Evolutionary conservation across 352 stramenopile species (phyloP), one percentile per base, ranked within the genome.

Genomic region (Phytophthora sansomeana): DNA sequence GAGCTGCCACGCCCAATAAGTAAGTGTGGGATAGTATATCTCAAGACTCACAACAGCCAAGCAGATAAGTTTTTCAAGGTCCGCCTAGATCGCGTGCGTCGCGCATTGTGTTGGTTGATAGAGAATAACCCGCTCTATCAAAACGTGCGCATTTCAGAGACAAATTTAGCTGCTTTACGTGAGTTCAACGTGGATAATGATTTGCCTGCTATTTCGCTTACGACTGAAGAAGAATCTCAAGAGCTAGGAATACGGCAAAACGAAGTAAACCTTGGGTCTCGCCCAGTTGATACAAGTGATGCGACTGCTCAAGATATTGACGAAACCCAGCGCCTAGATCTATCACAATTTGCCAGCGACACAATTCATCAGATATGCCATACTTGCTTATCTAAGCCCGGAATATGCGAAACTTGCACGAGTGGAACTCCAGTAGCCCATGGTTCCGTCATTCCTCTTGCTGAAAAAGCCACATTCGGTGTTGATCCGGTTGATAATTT

Each of bases 101-200:
- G 47, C 10, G 47, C 30, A 10, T 30, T 54, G 16, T 42, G 11
- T 6, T 54, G 47, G 47, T 29, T 54, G 14, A 54, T 54, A 29
- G 30, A 39, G n/a, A 21, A 54, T 30, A 54, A 54, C 16, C 47
- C 47, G 13, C 47, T 42, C 2, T 54, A 54, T 21, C 5, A 10
- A 10, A 26, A 42, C 8, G 30, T 54, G 5, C 7, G 29, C 6
- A 54, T 42, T 29, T 54, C 47, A 6, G 47, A 54, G 14, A n/a
- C 24, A 29, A 42, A 54, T 29, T 26, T n/a, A n/a, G n/a, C n/a
- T n/a, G n/a, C n/a, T n/a, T n/a, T n/a, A n/a, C n/a, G n/a, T n/a
- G n/a, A n/a, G 36, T 51, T 51, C 11, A 24, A 51, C 16, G 43
- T 51, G 4, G 43, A 17, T 26, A 51, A 6, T 13, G 24, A 51